Base-by-base conservation (phyloP, 2,329 filamentous ascomycete species). In the Corynespora cassiicola region DNA sequence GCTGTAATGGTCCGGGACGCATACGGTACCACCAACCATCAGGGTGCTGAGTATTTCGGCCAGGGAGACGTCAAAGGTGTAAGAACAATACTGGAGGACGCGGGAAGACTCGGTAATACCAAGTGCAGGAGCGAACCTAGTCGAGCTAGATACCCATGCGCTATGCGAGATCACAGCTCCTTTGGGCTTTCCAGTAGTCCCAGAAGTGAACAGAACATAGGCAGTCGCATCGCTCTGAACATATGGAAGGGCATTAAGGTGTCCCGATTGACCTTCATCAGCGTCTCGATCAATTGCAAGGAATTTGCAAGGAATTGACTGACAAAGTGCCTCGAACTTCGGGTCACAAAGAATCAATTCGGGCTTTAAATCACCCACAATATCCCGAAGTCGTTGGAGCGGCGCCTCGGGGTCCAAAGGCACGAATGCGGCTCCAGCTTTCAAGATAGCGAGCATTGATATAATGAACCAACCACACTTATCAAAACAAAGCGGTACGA, bases 131-230 rank as follows among this genome's bases (percentile, higher is more conserved):
- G 58, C 54, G 21, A 61, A 63, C 3, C 45, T 50, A 3, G 50
- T 45, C 5, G 58, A 61, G 37, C 58, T 56, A 3, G 81, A 80
- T 2, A 79, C 78, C 1, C 86, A 70, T 1, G 80, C 76, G 0
- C 69, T 69, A 51, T 88, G 85, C 6, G 79, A 79, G 43, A 86
- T 80, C 12, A 84, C 79, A 9, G 84, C 78, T 2, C 81, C 83
- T 40, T 82, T 81, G 0, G 80, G 79, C 33, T 74, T 75, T 31
- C 76, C 76, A 2, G 79, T 78, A 0, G 78, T 79, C 0, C 79
- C 78, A 2, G 78, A 78, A 0, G 77, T 79, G 45, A 86, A 82
- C 4, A 87, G 75, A 3, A 83, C 73, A 53, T 84, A 86, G 0
- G 83, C 82, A 2, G 75, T 72, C 16, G 78, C 75, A 15, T 75